Percentiles rank a stretch among this genome's conserved stretches.
Conservation (phyloP, 2,329 filamentous ascomycete species). For the Exophiala xenobiotica region DNA sequence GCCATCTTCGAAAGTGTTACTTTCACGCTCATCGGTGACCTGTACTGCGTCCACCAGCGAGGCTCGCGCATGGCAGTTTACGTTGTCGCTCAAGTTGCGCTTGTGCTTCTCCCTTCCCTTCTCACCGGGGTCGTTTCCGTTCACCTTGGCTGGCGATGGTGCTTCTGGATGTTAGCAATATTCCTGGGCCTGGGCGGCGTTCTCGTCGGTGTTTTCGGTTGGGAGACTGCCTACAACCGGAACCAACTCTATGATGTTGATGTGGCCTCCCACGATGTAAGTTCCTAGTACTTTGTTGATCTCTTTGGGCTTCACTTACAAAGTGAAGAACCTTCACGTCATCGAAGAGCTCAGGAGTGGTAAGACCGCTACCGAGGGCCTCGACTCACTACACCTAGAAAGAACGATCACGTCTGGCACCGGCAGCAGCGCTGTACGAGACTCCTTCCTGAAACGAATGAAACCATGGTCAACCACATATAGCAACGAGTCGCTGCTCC, state of each 20-base stretch:
- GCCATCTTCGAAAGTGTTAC: slow-evolving; percentile 41
- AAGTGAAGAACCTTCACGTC: slow-evolving; percentile 1
- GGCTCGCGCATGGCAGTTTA: slow-evolving; percentile 27
- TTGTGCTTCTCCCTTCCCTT: background rate
- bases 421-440: background rate
- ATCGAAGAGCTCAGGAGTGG: slow-evolving; percentile 6
- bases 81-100: background rate
- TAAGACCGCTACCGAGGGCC: background rate
- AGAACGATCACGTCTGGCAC: background rate
- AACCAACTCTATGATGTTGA: slow-evolving; percentile 4
- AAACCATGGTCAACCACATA: background rate
- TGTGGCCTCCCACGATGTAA: slow-evolving; percentile 1
- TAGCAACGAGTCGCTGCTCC: background rate
- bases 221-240: slow-evolving; percentile 9
- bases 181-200: slow-evolving; percentile 4
- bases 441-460: slow-evolving; percentile 1
- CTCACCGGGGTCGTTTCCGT: background rate
- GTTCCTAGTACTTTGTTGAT: background rate
- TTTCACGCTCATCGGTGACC: slow-evolving; percentile 43
- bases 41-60: slow-evolving; percentile 41
- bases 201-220: slow-evolving; percentile 3
- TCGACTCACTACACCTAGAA: background rate
- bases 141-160: slow-evolving; percentile 11
- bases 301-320: background rate
- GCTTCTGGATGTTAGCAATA: slow-evolving; percentile 10